phyloP scores from a whole-genome alignment of 2,329 filamentous ascomycete genomes.

The Balansia obtecta region DNA sequence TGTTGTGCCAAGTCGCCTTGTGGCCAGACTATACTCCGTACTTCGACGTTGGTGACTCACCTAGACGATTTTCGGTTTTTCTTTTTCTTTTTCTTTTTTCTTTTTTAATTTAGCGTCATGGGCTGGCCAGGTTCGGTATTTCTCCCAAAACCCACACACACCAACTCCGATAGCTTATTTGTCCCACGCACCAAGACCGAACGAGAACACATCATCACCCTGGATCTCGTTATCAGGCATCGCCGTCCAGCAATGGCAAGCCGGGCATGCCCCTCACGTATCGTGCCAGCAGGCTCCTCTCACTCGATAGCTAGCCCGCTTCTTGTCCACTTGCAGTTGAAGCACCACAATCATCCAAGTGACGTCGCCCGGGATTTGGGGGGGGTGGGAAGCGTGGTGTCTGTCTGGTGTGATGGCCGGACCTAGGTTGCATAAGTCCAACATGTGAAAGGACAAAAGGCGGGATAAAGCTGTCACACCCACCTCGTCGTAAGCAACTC shows the following conservation, averaged over 20 bases:
- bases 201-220: background rate
- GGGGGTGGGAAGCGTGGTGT: too few species aligned
- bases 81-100: too few species aligned
- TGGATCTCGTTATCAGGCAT: background rate
- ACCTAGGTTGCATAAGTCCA: background rate
- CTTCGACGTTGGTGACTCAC: too few species aligned
- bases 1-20: too few species aligned
- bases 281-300: too few species aligned
- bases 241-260: background rate
- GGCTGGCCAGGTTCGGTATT: background rate
- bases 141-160: background rate
- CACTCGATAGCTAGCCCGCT: background rate
- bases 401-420: background rate
- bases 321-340: background rate
- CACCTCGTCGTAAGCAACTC: too few species aligned
- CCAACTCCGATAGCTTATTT: background rate
- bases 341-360: background rate
- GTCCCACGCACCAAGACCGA: background rate
- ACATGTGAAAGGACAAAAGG: background rate
- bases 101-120: background rate
- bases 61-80: too few species aligned
- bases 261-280: too few species aligned
- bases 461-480: background rate
- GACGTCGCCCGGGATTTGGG: background rate
- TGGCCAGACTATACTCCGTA: too few species aligned